Base-by-base conservation (phyloP, 2,329 filamentous ascomycete genomes). In the Alternaria viburni region DNA sequence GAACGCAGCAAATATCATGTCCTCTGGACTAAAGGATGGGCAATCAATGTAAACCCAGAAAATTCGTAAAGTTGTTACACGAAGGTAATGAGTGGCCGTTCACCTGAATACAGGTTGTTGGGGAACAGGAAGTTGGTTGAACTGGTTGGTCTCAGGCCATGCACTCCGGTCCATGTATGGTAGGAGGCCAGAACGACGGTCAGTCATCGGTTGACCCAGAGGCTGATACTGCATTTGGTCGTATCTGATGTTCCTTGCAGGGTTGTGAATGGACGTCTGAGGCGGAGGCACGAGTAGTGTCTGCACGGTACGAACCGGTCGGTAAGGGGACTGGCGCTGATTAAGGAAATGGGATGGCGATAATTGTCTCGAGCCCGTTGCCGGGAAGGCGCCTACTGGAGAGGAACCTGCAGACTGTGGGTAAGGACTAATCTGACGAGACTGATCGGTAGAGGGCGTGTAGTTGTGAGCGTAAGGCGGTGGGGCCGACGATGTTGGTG, bases 251-350 rank as follows among this genome's bases (percentile, higher is more conserved):
- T 79, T 80, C 49, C 78, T 77, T 11, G 81, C 78, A 9, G 81
- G 80, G 51, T 83, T 81, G 52, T 95, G 90, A 66, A 96, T 86
- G 8, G 93, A 93, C 9, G 89, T 86, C 23, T 92, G 91, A 0
- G 93, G 92, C 7, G 93, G 93, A 30, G 94, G 94, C 62, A 96
- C 93, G 28, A 97, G 85, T n/a, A 98, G 87, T 1, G 93, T 97
- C 70, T 96, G 93, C 62, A 97, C 93, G 64, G 93, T 88, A 57
- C 94, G 91, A 43, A 97, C 91, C 1, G 95, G 95, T 67, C 93
- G 92, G 81, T 98, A 98, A 4, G 96, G 96, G 59, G 95, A 98
- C 67, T 92, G 90, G 60, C 96, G 88, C 77, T 97, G 93, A 74
- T 92, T 91, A 41, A 97, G 85, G 80, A 96, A 96, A 74, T 93